A percentile compares a stretch with the other conserved stretches of the same genome.
Evolutionary conservation across 106 monocot species (phyloP).

Genomic region (Allium sativum): DNA sequence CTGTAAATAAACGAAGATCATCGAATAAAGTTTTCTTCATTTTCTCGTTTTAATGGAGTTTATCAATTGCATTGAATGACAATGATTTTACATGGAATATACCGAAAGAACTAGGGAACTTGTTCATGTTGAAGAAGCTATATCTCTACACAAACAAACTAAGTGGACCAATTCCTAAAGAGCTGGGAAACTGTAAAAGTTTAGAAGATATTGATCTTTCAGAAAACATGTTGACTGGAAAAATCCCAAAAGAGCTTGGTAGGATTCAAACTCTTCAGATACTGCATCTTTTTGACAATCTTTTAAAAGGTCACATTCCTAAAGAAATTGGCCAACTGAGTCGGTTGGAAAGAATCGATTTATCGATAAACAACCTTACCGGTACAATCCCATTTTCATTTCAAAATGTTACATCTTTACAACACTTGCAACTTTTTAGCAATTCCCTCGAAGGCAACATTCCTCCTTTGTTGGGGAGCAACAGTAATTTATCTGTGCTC

Average conservation of each 20-base stretch:
- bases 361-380: slow-evolving; percentile 65
- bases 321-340: slow-evolving; percentile 43
- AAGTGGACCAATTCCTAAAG: slow-evolving; percentile 38
- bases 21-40: too few relatives aligned
- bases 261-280: slow-evolving; percentile 44
- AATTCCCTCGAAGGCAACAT: slow-evolving; percentile 51
- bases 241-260: slow-evolving; percentile 55
- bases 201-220: slow-evolving; percentile 68
- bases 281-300: slow-evolving; percentile 75
- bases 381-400: slow-evolving; percentile 52
- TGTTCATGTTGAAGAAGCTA: slow-evolving; percentile 37
- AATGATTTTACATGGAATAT: slow-evolving; percentile 50
- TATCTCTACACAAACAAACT: slow-evolving; percentile 68
- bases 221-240: slow-evolving; percentile 53
- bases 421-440: slow-evolving; percentile 53
- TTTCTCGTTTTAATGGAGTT: too few relatives aligned
- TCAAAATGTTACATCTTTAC: slow-evolving; percentile 47
- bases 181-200: slow-evolving; percentile 39
- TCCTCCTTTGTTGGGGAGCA: slow-evolving; percentile 58
- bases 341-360: slow-evolving; percentile 39
- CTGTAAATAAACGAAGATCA: too few relatives aligned
- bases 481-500: slow-evolving; percentile 56
- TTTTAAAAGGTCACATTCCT: slow-evolving; percentile 52
- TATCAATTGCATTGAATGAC: slow-evolving; percentile 44
- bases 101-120: slow-evolving; percentile 48